These are phyloP conservation scores for Aureobasidium sp. DNA, from an alignment of 2,329 filamentous ascomycete species.

Conservation along the genomic window DNA sequence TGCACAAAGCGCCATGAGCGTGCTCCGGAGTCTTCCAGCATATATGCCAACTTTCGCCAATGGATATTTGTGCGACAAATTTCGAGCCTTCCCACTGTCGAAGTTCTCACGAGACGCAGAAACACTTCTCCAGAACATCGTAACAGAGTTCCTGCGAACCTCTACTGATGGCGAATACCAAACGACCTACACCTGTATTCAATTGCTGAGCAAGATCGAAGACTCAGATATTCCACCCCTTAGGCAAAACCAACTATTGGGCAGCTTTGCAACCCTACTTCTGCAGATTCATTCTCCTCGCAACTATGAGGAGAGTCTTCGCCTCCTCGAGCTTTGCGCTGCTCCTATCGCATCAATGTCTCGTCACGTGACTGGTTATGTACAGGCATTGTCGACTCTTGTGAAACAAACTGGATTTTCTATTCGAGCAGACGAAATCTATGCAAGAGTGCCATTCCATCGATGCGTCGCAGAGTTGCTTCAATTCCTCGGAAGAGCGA, in stretches of 20 bases:
- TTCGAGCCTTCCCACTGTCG: neutral
- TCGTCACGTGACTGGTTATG: neutral
- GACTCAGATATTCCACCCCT: neutral
- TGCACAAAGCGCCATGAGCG: slow-evolving; percentile 68
- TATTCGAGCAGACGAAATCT: neutral
- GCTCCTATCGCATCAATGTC: neutral
- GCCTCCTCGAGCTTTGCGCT: neutral
- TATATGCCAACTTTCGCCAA: slow-evolving; percentile 40
- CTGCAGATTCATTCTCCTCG: neutral
- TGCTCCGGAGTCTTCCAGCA: slow-evolving; percentile 51
- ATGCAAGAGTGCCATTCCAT: neutral
- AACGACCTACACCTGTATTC: neutral
- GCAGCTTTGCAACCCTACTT: neutral
- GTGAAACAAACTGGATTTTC: neutral
- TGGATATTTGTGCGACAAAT: slow-evolving; percentile 63
- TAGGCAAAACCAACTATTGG: neutral
- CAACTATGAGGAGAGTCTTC: neutral
- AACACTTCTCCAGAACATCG: neutral
- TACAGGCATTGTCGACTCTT: neutral
- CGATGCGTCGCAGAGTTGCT: slow-evolving; percentile 34
- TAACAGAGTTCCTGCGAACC: neutral
- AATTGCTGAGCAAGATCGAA: neutral
- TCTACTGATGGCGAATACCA: neutral
- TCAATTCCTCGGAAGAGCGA: slow-evolving; percentile 25
- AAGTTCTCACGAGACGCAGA: neutral